phyloP scores from a whole-genome alignment of 148 eudicot species.

The Diospyros lotus region DNA sequence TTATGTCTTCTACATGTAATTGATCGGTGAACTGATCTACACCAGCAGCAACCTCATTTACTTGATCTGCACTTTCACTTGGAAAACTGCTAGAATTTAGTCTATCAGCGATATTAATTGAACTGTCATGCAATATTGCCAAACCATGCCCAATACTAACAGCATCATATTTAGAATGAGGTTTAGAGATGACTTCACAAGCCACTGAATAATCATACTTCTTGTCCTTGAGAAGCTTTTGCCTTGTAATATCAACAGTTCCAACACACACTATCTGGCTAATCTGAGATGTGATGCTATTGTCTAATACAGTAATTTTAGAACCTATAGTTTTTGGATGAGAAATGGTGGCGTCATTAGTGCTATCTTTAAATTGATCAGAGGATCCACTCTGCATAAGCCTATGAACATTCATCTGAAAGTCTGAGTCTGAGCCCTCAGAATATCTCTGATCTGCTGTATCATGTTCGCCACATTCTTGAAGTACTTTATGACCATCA shows the following conservation, averaged over 20 bases:
- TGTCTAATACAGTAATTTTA: slow-evolving; percentile 12
- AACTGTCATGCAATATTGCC: slow-evolving; percentile 12
- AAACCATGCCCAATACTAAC: slow-evolving; percentile 1
- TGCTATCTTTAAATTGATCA: slow-evolving; percentile 16
- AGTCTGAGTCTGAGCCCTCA: slow-evolving; percentile 8
- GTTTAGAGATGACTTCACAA: slow-evolving; percentile 7
- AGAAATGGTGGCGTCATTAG: slow-evolving; percentile 1
- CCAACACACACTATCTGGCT: slow-evolving; percentile 13
- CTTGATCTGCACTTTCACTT: slow-evolving; percentile 5
- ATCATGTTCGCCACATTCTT: slow-evolving; percentile 11
- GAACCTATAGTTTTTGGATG: slow-evolving; percentile 15
- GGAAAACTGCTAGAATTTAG: neutral
- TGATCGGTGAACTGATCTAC: neutral
- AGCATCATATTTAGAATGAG: slow-evolving; percentile 8
- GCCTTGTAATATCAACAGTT: slow-evolving; percentile 11
- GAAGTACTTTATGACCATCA: slow-evolving; percentile 15
- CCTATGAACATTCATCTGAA: slow-evolving; percentile 16
- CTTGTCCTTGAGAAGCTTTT: slow-evolving; percentile 14
- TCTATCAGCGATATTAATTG: slow-evolving; percentile 14
- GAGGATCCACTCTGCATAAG: slow-evolving; percentile 9
- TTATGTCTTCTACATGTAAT: slow-evolving; percentile 4
- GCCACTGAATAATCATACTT: slow-evolving; percentile 15
- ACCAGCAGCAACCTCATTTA: slow-evolving; percentile 11
- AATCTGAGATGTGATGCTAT: neutral
- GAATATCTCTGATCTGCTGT: slow-evolving; percentile 7